Evolutionary conservation across 2,329 filamentous ascomycete species (phyloP).

Genomic region (Hypoxylon sp.): DNA sequence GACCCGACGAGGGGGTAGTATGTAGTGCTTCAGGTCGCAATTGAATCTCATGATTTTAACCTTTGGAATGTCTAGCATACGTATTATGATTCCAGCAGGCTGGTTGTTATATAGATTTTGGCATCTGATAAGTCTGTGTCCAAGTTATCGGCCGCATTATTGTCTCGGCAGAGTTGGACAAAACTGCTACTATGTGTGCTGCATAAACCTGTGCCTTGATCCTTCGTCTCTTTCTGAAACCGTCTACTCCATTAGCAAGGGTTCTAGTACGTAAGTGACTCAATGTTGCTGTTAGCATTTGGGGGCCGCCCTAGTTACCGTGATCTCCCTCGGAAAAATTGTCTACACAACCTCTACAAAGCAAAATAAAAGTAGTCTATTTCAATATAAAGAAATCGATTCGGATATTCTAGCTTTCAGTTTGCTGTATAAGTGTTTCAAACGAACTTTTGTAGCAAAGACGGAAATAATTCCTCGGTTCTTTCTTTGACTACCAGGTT

Average conservation of each 20-base stretch:
- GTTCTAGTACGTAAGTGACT: constrained; percentile 9
- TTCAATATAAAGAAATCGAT: not conserved
- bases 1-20: constrained; percentile 8
- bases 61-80: not conserved
- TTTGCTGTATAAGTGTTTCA: not conserved
- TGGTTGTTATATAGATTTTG: not conserved
- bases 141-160: constrained; percentile 10
- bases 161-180: constrained; percentile 13
- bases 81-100: constrained; percentile 2
- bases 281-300: constrained; percentile 11
- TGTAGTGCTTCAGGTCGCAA: constrained; percentile 26
- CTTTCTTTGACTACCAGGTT: constrained; percentile 5
- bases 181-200: constrained; percentile 19
- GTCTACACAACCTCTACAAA: not conserved
- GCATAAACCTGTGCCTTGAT: constrained; percentile 31
- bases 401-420: not conserved
- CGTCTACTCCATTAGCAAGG: constrained; percentile 17
- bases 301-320: constrained; percentile 16
- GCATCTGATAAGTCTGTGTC: constrained; percentile 7
- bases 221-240: constrained; percentile 39
- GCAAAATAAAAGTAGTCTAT: constrained; percentile 2
- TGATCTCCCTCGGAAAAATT: not conserved
- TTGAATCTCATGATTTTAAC: constrained; percentile 22
- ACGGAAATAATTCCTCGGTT: constrained; percentile 25
- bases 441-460: not conserved